phyloP scores from a whole-genome alignment of 495 filamentous ascomycete genomes.

The Aspergillus taichungensis region DNA sequence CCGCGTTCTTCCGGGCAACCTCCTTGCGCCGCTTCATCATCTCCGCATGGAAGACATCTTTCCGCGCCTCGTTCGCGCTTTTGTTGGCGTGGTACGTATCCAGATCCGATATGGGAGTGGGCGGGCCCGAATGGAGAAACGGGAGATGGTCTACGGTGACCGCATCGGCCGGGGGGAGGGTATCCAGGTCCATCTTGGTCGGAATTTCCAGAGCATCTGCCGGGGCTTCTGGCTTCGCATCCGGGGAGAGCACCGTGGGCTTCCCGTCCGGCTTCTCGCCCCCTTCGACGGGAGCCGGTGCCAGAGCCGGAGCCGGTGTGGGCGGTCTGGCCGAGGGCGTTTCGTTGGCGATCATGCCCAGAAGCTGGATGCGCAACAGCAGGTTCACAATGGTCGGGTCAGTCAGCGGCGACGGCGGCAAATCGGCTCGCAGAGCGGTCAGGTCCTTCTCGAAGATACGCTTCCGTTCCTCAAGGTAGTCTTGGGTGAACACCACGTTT shows the following conservation, averaged over 20 bases:
- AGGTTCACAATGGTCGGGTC: slow-evolving; percentile 37
- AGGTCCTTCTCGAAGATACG: slow-evolving; percentile 40
- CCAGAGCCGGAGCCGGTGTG: slow-evolving; percentile 8
- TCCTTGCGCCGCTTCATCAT: slow-evolving; percentile 36
- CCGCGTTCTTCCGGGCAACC: slow-evolving; percentile 31
- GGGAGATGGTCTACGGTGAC: slow-evolving; percentile 36
- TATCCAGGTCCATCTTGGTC: slow-evolving; percentile 11
- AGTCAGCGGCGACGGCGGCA: slow-evolving; percentile 36
- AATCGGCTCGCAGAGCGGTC: slow-evolving; percentile 32
- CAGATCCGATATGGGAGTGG: slow-evolving; percentile 42
- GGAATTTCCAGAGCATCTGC: slow-evolving; percentile 30
- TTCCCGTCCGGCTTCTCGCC: neutral
- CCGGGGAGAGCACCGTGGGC: neutral
- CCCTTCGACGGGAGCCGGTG: slow-evolving; percentile 20
- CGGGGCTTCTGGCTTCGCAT: slow-evolving; percentile 15
- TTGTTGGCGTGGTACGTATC: slow-evolving; percentile 38
- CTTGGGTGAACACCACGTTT: slow-evolving; percentile 37
- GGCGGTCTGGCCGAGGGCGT: slow-evolving; percentile 13
- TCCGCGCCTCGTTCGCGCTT: slow-evolving; percentile 25
- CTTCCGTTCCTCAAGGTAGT: slow-evolving; percentile 42
- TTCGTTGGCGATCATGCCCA: slow-evolving; percentile 32
- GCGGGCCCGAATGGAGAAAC: slow-evolving; percentile 39
- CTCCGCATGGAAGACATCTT: slow-evolving; percentile 24
- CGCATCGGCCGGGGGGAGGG: slow-evolving; percentile 9
- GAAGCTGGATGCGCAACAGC: slow-evolving; percentile 37